Evolutionary conservation across 345 rosid genomes (phyloP).

Genomic region (Moricandia arvensis): DNA sequence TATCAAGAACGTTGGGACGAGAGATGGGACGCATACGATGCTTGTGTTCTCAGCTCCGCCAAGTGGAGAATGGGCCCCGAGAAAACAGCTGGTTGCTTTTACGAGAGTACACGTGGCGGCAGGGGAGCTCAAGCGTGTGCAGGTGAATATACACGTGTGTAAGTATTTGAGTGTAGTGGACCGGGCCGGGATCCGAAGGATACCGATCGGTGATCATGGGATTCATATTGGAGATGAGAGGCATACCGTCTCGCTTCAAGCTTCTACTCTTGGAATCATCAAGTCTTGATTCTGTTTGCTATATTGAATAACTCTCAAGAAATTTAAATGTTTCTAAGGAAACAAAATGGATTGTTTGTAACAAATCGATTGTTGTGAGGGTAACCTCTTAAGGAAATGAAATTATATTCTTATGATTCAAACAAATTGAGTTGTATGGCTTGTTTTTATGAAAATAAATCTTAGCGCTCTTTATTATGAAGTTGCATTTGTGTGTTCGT

Average conservation of each 20-base stretch:
- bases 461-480: no score
- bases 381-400: not conserved
- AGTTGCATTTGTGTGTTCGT: no score
- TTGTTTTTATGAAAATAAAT: no score
- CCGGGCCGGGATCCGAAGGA: conserved; percentile 68
- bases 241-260: conserved; percentile 69
- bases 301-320: not conserved
- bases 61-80: conserved; percentile 63
- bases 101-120: conserved; percentile 59
- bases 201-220: conserved; percentile 73
- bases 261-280: conserved; percentile 50
- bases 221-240: conserved; percentile 62
- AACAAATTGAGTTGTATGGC: no score
- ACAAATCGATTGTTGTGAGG: conserved; percentile 1
- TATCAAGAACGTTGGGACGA: conserved; percentile 59
- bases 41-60: conserved; percentile 75
- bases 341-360: conserved; percentile 17
- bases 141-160: conserved; percentile 74
- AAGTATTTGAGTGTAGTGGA: conserved; percentile 83
- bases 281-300: conserved; percentile 37
- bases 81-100: conserved; percentile 72
- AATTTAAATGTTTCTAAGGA: not conserved
- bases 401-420: not conserved
- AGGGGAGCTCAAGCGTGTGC: conserved; percentile 48
- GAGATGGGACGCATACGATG: conserved; percentile 64